Percentiles rank a stretch among this genome's conserved stretches.
These are phyloP conservation scores for Pseudoscleropodium purum DNA, from an alignment of 225 moss, liverwort and hornwort genomes.

Conservation along the genomic window DNA sequence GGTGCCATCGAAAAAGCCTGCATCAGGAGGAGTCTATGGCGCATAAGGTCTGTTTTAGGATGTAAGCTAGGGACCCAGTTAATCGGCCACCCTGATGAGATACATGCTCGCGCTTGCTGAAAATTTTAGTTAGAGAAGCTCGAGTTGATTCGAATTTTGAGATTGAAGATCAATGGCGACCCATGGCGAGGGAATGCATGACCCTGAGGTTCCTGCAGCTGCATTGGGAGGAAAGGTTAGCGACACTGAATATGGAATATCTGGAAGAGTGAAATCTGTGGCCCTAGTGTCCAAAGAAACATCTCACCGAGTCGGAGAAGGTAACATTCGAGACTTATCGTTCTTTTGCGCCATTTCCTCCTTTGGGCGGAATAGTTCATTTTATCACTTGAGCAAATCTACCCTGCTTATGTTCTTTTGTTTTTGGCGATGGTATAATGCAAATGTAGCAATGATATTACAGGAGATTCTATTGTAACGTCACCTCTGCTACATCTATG, in stretches of 20 bases:
- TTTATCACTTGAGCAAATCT: not conserved
- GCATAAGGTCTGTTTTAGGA: not conserved
- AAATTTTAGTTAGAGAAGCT: not conserved
- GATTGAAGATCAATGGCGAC: not conserved
- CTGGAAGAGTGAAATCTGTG: not conserved
- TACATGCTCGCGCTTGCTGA: not conserved
- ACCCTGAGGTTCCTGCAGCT: not conserved
- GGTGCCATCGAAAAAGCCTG: not conserved
- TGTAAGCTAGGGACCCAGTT: not conserved
- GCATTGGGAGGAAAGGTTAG: not conserved
- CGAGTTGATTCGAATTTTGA: not conserved
- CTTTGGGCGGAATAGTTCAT: not conserved
- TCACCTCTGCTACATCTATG: not conserved
- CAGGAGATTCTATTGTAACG: not conserved
- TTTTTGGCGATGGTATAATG: not conserved
- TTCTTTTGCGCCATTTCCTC: not conserved
- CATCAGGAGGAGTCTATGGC: not conserved
- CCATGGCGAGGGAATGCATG: not conserved
- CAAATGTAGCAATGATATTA: not conserved
- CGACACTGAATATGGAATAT: conserved; percentile 6
- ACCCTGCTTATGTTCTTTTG: not conserved
- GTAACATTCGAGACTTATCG: not conserved
- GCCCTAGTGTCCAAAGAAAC: conserved; percentile 18
- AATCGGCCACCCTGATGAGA: not conserved
- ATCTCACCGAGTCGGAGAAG: conserved; percentile 34